Percentiles rank a stretch among this genome's conserved stretches.
Evolutionary conservation across 1,284 basidiomycete species (phyloP).

Genomic region (Ceratobasidium sp.): DNA sequence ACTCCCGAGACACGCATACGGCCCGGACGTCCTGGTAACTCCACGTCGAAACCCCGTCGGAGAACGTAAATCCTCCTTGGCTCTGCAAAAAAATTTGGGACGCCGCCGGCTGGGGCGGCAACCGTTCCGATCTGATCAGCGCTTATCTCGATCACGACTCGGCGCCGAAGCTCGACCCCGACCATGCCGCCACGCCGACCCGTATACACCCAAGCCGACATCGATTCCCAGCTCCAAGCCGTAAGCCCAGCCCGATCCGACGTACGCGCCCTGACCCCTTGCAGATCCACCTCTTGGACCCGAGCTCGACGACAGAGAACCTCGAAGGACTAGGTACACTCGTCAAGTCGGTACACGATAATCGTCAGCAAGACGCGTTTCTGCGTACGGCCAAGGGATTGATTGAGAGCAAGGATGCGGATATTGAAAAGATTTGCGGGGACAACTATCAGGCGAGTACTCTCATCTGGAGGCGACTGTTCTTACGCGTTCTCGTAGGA

Average conservation of each 20-base stretch:
- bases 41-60: too few relatives aligned
- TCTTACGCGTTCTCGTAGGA: constrained; percentile 57
- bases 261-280: constrained; percentile 59
- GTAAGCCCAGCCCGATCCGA: not conserved
- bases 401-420: constrained; percentile 90
- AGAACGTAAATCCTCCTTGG: too few relatives aligned
- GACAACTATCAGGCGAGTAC: constrained; percentile 80
- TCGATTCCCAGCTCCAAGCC: constrained; percentile 41
- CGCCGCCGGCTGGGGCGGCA: too few relatives aligned
- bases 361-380: constrained; percentile 89
- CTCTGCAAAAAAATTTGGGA: too few relatives aligned
- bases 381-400: constrained; percentile 85
- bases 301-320: constrained; percentile 86
- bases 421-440: constrained; percentile 95
- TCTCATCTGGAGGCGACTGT: not conserved
- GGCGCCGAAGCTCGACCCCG: constrained; percentile 3
- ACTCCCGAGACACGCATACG: too few relatives aligned
- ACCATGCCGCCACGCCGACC: constrained; percentile 38
- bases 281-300: constrained; percentile 85
- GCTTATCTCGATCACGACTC: constrained; percentile 1
- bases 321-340: constrained; percentile 91
- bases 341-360: constrained; percentile 91
- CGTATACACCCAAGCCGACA: constrained; percentile 39
- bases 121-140: too few relatives aligned
- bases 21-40: too few relatives aligned